Conservation (phyloP, 2,329 filamentous ascomycete genomes). For the Colletotrichum eleusines region DNA sequence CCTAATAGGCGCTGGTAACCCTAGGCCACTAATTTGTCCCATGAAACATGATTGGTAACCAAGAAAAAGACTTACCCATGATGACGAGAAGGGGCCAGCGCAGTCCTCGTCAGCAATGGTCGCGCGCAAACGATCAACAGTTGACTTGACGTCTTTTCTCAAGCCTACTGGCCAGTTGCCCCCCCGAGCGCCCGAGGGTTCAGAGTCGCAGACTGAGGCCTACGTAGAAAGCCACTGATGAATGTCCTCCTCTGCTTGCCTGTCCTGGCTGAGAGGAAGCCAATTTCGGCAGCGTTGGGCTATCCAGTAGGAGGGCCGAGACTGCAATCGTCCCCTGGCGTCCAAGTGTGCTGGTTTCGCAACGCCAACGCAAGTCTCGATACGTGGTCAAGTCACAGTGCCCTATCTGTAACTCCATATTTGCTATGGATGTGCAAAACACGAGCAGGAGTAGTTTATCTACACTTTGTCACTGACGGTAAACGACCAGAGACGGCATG, state of each 20-base stretch:
- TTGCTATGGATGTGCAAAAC: not conserved
- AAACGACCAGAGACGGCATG: not conserved
- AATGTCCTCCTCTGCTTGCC: not conserved
- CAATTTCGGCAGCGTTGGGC: constrained; percentile 16
- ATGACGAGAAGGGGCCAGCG: not conserved
- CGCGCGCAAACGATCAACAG: not conserved
- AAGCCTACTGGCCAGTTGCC: constrained; percentile 1
- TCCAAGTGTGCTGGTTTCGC: not conserved
- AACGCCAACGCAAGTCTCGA: not conserved
- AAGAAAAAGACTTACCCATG: constrained; percentile 4
- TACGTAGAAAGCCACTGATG: not conserved
- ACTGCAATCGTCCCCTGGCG: not conserved
- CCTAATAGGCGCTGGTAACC: constrained; percentile 3
- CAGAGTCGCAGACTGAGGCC: constrained; percentile 4
- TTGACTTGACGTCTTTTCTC: not conserved
- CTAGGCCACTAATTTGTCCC: not conserved
- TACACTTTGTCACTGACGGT: no score
- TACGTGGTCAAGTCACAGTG: not conserved
- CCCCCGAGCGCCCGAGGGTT: constrained; percentile 19
- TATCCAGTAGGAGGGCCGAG: not conserved
- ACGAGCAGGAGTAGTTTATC: not conserved
- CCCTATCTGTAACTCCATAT: not conserved
- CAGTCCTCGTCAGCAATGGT: constrained; percentile 4
- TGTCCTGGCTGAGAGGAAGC: constrained; percentile 4
- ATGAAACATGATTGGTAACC: constrained; percentile 15